Evolutionary conservation across 768 basidiomycete species (phyloP), one percentile per base, ranked within the genome.

Genomic region (Amanita exitialis): DNA sequence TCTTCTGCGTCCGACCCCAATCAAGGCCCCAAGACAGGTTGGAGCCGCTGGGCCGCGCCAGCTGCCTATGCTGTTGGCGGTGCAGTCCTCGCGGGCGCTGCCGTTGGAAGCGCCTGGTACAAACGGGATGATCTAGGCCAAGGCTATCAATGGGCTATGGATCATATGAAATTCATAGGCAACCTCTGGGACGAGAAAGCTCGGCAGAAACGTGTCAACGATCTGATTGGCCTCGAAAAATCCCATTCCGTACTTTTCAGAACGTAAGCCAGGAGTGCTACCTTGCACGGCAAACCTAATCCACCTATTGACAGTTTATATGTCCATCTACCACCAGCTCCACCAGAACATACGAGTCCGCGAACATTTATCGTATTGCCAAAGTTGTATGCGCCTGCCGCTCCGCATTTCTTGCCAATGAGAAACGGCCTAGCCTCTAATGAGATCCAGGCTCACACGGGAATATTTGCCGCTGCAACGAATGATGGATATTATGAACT

Each of bases 401-500:
- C 69, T 48, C 55, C 72, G 4, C 72, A 78, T 60, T 95, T 90
- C 61, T 54, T 76, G 10, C 76, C 83, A 15, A 76, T 80, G 2
- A 71, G 69, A 27, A 96, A 95, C 57, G 75, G 69, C 3, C 62
- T 83, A 21, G 86, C 83, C 0, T 53, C 72, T 20, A 86, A 92
- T 59, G 92, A 95, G 64, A 66, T 94, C 7, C 73, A 83, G 53
- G 92, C 90, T 5, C 93, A 97, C 61, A 88, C 80, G 32, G 83
- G 83, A 30, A 95, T 97, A 86, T 97, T 96, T 66, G 74, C 76
- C 52, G 76, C 79, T 4, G 75, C 71, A 56, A 81, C 79, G 20
- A 95, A 96, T 59, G 91, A 94, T 57, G 91, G 91, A 16, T 96
- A 91, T 66, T 94, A 94, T 60, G 80, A 82, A 57, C 71, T 96